A percentile compares a stretch with the other conserved stretches of the same genome.
Evolutionary conservation across 2,329 filamentous ascomycete species (phyloP).

Genomic region (Penicillium digitatum): DNA sequence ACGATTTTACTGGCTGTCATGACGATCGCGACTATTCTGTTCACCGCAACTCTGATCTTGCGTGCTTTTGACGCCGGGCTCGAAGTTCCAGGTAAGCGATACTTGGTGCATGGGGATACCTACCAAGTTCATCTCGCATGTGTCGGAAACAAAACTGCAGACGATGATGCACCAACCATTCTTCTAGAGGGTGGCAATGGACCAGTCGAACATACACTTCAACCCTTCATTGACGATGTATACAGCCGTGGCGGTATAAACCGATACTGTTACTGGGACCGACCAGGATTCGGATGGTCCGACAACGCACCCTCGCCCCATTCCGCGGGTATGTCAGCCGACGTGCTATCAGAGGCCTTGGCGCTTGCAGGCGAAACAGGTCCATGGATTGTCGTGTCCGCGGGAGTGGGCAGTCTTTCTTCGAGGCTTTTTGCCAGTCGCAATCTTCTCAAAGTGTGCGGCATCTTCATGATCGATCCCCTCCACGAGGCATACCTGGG

Average conservation of each 20-base stretch:
- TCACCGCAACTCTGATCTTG: slow-evolving; percentile 75
- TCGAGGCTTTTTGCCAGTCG: slow-evolving; percentile 86
- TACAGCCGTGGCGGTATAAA: slow-evolving; percentile 75
- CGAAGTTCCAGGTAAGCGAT: slow-evolving; percentile 66
- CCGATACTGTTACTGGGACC: slow-evolving; percentile 93
- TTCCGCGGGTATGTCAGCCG: slow-evolving; percentile 87
- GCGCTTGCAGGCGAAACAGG: slow-evolving; percentile 74
- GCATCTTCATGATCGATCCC: slow-evolving; percentile 80
- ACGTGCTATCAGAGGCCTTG: slow-evolving; percentile 82
- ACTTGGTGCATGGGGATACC: slow-evolving; percentile 76
- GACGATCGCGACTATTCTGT: slow-evolving; percentile 64
- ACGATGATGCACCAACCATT: slow-evolving; percentile 66
- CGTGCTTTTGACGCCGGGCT: slow-evolving; percentile 75
- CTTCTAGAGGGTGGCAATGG: slow-evolving; percentile 79
- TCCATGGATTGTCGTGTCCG: slow-evolving; percentile 82
- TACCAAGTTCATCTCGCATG: slow-evolving; percentile 87
- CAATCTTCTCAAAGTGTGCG: slow-evolving; percentile 68
- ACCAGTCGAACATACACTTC: slow-evolving; percentile 73
- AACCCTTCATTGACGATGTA: slow-evolving; percentile 72
- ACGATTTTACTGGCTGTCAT: slow-evolving; percentile 68
- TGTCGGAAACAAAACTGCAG: slow-evolving; percentile 63
- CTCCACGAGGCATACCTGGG: slow-evolving; percentile 80
- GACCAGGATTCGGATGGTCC: slow-evolving; percentile 81
- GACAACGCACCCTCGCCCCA: slow-evolving; percentile 93
- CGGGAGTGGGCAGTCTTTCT: slow-evolving; percentile 83